Evolutionary conservation across 2,329 filamentous ascomycete species (phyloP).

Genomic region (Beauveria rudraprayagi): DNA sequence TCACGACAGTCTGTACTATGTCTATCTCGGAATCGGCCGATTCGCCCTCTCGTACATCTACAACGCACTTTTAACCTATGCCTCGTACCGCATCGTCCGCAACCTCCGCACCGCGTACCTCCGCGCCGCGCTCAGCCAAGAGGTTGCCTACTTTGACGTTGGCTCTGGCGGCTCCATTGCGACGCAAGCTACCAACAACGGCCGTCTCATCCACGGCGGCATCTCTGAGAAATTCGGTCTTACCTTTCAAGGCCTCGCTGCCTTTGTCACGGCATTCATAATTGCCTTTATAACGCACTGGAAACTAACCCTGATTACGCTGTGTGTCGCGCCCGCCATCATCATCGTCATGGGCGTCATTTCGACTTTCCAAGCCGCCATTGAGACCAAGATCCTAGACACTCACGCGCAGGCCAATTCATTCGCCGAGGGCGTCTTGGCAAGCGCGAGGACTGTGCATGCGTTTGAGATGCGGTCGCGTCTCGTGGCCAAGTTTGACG

Average conservation of each 20-base stretch:
- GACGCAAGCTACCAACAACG: conserved; percentile 36
- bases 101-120: conserved; percentile 42
- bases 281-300: conserved; percentile 33
- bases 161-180: conserved; percentile 33
- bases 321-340: conserved; percentile 24
- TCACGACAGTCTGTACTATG: conserved; percentile 40
- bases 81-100: conserved; percentile 42
- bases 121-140: conserved; percentile 40
- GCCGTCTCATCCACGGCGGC: conserved; percentile 33
- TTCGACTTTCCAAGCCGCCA: conserved; percentile 20
- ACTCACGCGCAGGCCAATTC: conserved; percentile 26
- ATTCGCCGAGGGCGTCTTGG: conserved; percentile 29
- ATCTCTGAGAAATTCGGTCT: conserved; percentile 33
- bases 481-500: conserved; percentile 31
- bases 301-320: conserved; percentile 34
- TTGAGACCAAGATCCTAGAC: conserved; percentile 28
- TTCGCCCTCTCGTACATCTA: conserved; percentile 42
- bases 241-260: conserved; percentile 30
- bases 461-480: conserved; percentile 33
- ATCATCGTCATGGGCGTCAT: conserved; percentile 24
- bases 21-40: conserved; percentile 49
- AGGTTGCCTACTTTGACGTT: conserved; percentile 41
- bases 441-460: conserved; percentile 32
- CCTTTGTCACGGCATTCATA: conserved; percentile 31
- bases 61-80: conserved; percentile 37